Conservation (phyloP, 2,329 filamentous ascomycete species). For the Aspergillus tanneri region DNA sequence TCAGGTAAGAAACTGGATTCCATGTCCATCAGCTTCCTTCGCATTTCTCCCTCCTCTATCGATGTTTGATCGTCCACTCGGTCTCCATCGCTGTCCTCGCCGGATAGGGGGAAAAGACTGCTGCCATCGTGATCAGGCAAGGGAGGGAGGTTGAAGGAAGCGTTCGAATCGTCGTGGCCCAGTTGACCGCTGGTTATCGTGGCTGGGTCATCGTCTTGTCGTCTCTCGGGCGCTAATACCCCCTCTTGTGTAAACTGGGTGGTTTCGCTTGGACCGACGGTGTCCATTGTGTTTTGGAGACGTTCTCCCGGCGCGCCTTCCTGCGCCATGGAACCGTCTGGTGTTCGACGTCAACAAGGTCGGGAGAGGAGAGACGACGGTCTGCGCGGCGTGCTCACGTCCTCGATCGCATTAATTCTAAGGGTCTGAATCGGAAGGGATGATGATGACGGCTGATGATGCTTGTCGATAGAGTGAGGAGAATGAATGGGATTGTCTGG, state of each 20-base stretch:
- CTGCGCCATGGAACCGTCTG: conserved; percentile 34
- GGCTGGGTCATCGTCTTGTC: conserved; percentile 19
- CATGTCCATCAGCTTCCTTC: conserved; percentile 59
- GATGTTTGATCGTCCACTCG: conserved; percentile 41
- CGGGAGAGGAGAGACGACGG: conserved; percentile 31
- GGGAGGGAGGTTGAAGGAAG: conserved; percentile 28
- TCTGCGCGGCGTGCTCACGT: conserved; percentile 23
- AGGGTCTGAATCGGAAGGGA: conserved; percentile 18
- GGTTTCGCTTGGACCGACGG: conserved; percentile 17
- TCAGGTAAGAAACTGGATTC: conserved; percentile 65
- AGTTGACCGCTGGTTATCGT: conserved; percentile 17
- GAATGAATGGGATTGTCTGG: conserved; percentile 16
- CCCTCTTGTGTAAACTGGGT: conserved; percentile 19
- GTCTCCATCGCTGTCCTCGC: conserved; percentile 35
- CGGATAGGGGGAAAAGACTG: conserved; percentile 31
- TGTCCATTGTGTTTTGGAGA: conserved; percentile 23
- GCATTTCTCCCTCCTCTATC: conserved; percentile 60
- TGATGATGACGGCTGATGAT: conserved; percentile 17
- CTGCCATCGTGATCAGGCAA: conserved; percentile 37
- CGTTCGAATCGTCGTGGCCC: conserved; percentile 28
- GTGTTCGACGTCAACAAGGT: conserved; percentile 36
- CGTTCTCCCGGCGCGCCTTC: conserved; percentile 26
- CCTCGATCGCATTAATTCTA: conserved; percentile 23
- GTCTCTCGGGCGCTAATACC: conserved; percentile 15
- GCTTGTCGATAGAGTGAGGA: conserved; percentile 37